Conservation (phyloP, 148 eudicot species). For the Polygonum aviculare region DNA sequence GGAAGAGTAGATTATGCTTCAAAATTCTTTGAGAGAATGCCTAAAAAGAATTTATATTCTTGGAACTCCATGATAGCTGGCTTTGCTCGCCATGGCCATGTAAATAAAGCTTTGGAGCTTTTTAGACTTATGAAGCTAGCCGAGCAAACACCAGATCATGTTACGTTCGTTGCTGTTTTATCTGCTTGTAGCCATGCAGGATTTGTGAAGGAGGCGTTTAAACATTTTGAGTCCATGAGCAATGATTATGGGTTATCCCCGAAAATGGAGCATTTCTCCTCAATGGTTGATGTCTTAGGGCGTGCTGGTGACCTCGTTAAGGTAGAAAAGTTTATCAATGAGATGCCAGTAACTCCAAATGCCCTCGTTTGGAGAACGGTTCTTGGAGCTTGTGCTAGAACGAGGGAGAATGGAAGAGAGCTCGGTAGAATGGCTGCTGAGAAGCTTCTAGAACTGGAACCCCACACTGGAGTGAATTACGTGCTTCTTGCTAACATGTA, state of each 20-base stretch:
- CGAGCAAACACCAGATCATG: slow-evolving; percentile 61
- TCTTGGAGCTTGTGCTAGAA: slow-evolving; percentile 52
- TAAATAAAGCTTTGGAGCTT: slow-evolving; percentile 42
- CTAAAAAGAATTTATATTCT: slow-evolving; percentile 50
- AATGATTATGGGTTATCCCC: slow-evolving; percentile 41
- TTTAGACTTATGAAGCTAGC: slow-evolving; percentile 47
- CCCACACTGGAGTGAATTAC: slow-evolving; percentile 59
- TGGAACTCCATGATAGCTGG: slow-evolving; percentile 87
- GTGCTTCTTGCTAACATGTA: slow-evolving; percentile 78
- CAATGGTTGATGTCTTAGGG: slow-evolving; percentile 78
- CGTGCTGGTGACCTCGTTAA: slow-evolving; percentile 62
- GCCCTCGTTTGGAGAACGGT: slow-evolving; percentile 74
- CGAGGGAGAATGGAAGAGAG: slow-evolving; percentile 36
- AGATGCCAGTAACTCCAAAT: slow-evolving; percentile 62
- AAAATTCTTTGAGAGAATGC: slow-evolving; percentile 50
- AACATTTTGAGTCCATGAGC: slow-evolving; percentile 63
- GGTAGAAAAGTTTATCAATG: slow-evolving; percentile 49
- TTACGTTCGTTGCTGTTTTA: slow-evolving; percentile 73
- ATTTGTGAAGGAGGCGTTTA: slow-evolving; percentile 39
- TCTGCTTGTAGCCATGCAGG: slow-evolving; percentile 87
- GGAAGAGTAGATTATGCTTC: slow-evolving; percentile 81
- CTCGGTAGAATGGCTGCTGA: slow-evolving; percentile 58
- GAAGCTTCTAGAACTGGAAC: slow-evolving; percentile 63
- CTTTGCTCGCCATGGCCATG: slow-evolving; percentile 71
- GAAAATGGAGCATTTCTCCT: slow-evolving; percentile 70